phyloP scores from a whole-genome alignment of 2,329 filamentous ascomycete species.

The Fusarium sp. region DNA sequence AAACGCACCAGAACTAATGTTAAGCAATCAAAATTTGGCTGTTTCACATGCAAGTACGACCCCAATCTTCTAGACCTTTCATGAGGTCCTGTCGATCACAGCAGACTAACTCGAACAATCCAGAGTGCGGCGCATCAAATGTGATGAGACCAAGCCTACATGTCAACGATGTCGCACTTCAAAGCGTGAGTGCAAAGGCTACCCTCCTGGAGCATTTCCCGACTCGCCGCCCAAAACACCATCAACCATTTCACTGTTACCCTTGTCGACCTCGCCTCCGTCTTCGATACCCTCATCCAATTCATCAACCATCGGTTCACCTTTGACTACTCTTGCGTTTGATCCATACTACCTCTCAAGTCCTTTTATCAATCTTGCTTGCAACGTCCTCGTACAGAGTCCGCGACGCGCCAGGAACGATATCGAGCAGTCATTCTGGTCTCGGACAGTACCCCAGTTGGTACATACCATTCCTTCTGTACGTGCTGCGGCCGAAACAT shows the following conservation, averaged over 20 bases:
- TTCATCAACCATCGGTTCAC: not conserved
- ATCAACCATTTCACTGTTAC: not conserved
- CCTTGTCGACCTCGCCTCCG: not conserved
- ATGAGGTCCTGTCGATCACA: rapidly evolving
- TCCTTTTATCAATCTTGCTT: slow-evolving; percentile 25
- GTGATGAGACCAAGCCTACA: slow-evolving; percentile 36
- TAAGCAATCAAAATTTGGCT: slow-evolving; percentile 41
- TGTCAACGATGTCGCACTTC: slow-evolving; percentile 34
- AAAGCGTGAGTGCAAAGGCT: slow-evolving; percentile 24
- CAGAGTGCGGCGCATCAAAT: slow-evolving; percentile 40
- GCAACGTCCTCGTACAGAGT: slow-evolving; percentile 22
- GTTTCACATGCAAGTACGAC: slow-evolving; percentile 44
- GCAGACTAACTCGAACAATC: not conserved
- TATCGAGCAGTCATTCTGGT: slow-evolving; percentile 36
- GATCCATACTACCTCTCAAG: not conserved
- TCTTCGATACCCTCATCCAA: not conserved
- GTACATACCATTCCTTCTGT: slow-evolving; percentile 32
- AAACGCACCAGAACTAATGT: slow-evolving; percentile 43
- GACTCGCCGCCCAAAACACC: not conserved
- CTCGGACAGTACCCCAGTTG: slow-evolving; percentile 29
- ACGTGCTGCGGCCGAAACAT: slow-evolving; percentile 31
- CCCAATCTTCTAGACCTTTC: rapidly evolving
- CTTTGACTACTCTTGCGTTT: not conserved
- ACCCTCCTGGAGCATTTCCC: slow-evolving; percentile 19
- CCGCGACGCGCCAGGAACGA: slow-evolving; percentile 33